Evolutionary conservation across 306 rosid species (phyloP).

Genomic region (Cucurbita pepo): DNA sequence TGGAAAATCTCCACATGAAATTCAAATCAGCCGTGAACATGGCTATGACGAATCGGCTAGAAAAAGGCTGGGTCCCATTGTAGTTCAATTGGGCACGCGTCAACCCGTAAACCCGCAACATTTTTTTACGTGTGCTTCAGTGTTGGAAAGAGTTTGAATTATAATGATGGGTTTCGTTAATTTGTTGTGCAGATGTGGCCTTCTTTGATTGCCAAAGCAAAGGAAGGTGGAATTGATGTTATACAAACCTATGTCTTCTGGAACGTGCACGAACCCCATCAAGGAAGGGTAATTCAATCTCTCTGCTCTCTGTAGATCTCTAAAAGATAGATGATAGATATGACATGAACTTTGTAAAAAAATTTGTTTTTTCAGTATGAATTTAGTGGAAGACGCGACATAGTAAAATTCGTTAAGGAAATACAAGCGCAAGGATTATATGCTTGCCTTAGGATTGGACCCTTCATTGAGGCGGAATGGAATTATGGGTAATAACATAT

Average conservation of each 20-base stretch:
- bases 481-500: constrained; percentile 37
- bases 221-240: constrained; percentile 65
- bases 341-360: neutral
- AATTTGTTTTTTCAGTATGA: constrained; percentile 28
- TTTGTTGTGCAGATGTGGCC: constrained; percentile 61
- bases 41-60: no score
- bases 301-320: neutral
- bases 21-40: neutral
- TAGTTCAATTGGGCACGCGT: neutral
- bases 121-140: neutral
- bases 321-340: neutral
- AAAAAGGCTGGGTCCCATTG: neutral
- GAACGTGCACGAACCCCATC: constrained; percentile 77
- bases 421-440: constrained; percentile 65
- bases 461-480: constrained; percentile 78
- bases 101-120: neutral
- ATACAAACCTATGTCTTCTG: constrained; percentile 84
- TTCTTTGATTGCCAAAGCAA: constrained; percentile 55
- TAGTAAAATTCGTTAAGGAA: constrained; percentile 57
- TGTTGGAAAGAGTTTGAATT: neutral
- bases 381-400: constrained; percentile 48
- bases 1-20: neutral
- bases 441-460: constrained; percentile 74
- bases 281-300: constrained; percentile 35
- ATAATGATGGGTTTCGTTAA: neutral